Evolutionary conservation across 2,329 filamentous ascomycete species (phyloP).

Genomic region (Beauveria varroae): DNA sequence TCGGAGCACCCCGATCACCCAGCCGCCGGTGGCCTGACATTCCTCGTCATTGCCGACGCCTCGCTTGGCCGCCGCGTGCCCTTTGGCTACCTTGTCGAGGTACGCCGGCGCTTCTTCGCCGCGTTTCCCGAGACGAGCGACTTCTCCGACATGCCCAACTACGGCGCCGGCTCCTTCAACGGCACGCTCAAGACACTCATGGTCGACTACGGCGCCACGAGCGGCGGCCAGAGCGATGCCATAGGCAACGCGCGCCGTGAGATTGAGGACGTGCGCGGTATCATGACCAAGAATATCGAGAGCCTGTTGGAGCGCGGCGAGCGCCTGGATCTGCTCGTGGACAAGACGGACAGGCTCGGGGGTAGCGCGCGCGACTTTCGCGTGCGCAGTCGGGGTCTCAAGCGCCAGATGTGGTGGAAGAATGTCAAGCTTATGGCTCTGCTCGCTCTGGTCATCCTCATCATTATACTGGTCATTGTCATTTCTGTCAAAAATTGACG

Average conservation of each 20-base stretch:
- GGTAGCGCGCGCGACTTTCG: slow-evolving; percentile 86
- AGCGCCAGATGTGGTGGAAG: slow-evolving; percentile 99
- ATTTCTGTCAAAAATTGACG: slow-evolving; percentile 41
- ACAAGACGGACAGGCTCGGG: slow-evolving; percentile 91
- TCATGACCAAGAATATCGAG: slow-evolving; percentile 96
- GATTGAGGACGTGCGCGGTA: slow-evolving; percentile 85
- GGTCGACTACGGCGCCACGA: slow-evolving; percentile 75
- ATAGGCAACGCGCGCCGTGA: slow-evolving; percentile 77
- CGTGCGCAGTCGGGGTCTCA: slow-evolving; percentile 75
- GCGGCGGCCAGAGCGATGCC: slow-evolving; percentile 69
- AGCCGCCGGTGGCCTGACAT: slow-evolving; percentile 76
- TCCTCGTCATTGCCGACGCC: slow-evolving; percentile 79
- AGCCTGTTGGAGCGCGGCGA: slow-evolving; percentile 82
- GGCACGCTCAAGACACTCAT: slow-evolving; percentile 67
- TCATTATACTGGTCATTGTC: slow-evolving; percentile 50
- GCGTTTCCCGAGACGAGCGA: slow-evolving; percentile 61
- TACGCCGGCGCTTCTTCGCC: slow-evolving; percentile 78
- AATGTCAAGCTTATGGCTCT: slow-evolving; percentile 92
- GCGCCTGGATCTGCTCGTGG: slow-evolving; percentile 85
- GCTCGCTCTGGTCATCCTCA: slow-evolving; percentile 57
- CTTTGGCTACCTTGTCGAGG: slow-evolving; percentile 86
- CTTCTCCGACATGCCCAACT: slow-evolving; percentile 73
- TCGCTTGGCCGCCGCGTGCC: slow-evolving; percentile 79
- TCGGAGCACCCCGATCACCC: slow-evolving; percentile 51
- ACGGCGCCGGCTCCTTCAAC: slow-evolving; percentile 88